Evolutionary conservation across 768 basidiomycete species (phyloP).

Genomic region (Leucosporidium creatinivorum): DNA sequence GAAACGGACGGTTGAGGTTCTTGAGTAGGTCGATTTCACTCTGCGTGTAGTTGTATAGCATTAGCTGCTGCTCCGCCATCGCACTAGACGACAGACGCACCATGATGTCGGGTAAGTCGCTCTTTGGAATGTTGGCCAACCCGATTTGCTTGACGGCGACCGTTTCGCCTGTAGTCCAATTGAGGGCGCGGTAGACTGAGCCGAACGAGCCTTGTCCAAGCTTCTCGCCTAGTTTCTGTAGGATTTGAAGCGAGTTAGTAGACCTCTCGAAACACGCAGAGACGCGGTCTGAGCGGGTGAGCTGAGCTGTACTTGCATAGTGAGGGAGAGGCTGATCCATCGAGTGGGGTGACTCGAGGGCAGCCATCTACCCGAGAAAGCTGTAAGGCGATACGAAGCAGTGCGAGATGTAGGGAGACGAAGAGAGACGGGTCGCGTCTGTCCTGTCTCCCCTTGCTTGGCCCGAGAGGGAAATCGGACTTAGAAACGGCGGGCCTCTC

Average conservation of each 20-base stretch:
- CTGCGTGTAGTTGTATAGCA: conserved; percentile 44
- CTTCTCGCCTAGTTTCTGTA: conserved; percentile 20
- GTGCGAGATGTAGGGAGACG: neutral
- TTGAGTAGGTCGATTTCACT: conserved; percentile 96
- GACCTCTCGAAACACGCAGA: too few relatives aligned
- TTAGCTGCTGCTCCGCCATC: conserved; percentile 26
- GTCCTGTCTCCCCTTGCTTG: neutral
- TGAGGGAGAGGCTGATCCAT: too few relatives aligned
- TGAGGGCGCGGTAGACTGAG: conserved; percentile 31
- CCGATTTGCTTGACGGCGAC: conserved; percentile 86
- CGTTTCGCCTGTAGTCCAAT: conserved; percentile 65
- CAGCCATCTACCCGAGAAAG: too few relatives aligned
- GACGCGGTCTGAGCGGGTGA: too few relatives aligned
- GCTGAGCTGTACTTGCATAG: too few relatives aligned
- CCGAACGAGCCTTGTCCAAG: conserved; percentile 32
- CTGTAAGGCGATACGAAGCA: too few relatives aligned
- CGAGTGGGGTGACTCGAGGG: too few relatives aligned
- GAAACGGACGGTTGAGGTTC: conserved; percentile 68
- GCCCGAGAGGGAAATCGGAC: neutral
- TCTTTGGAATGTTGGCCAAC: conserved; percentile 68
- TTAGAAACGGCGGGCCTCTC: neutral
- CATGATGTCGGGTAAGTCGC: conserved; percentile 95
- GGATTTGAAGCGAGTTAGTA: too few relatives aligned
- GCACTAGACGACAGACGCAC: conserved; percentile 43
- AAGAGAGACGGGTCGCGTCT: neutral